A percentile compares a stretch with the other conserved stretches of the same genome.
These are phyloP conservation scores for Rhazya stricta DNA, from an alignment of 257 asterid genomes.

Conservation along the genomic window DNA sequence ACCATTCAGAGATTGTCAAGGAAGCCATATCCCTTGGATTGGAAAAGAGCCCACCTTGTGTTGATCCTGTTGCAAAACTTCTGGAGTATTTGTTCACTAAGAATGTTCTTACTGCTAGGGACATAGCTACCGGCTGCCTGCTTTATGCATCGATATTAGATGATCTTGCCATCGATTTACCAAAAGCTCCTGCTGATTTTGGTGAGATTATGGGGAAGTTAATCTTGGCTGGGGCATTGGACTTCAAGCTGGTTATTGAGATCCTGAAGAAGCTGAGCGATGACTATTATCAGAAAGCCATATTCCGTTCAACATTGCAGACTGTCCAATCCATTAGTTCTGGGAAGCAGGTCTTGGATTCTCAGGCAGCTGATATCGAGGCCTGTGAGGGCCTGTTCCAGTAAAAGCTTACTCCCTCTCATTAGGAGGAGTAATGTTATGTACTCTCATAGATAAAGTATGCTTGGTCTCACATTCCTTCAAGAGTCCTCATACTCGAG, in stretches of 20 bases:
- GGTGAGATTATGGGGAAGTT: conserved; percentile 71
- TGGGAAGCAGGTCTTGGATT: conserved; percentile 53
- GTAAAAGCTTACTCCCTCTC: conserved; percentile 20
- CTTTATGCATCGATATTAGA: conserved; percentile 52
- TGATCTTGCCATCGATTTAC: conserved; percentile 85
- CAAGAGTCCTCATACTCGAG: not conserved
- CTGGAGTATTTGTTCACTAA: conserved; percentile 48
- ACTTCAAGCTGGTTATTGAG: conserved; percentile 60
- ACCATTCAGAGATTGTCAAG: conserved; percentile 70
- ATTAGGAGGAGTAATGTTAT: conserved; percentile 5
- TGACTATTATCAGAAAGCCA: conserved; percentile 50
- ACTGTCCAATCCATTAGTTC: conserved; percentile 34
- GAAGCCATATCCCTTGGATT: conserved; percentile 64
- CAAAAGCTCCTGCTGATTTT: conserved; percentile 77
- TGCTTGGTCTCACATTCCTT: conserved; percentile 24
- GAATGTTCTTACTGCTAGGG: conserved; percentile 42
- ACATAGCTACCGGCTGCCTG: conserved; percentile 46
- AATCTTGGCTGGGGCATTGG: conserved; percentile 49
- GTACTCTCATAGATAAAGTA: conserved; percentile 26
- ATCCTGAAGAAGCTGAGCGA: conserved; percentile 54
- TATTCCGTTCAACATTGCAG: conserved; percentile 39
- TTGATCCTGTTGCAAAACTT: conserved; percentile 53
- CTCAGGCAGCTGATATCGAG: conserved; percentile 56
- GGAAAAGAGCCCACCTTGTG: conserved; percentile 75
- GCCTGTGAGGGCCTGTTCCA: conserved; percentile 61